These are phyloP conservation scores for Diutina neorugosa DNA, from an alignment of 1,139 yeast species.

Conservation along the genomic window DNA sequence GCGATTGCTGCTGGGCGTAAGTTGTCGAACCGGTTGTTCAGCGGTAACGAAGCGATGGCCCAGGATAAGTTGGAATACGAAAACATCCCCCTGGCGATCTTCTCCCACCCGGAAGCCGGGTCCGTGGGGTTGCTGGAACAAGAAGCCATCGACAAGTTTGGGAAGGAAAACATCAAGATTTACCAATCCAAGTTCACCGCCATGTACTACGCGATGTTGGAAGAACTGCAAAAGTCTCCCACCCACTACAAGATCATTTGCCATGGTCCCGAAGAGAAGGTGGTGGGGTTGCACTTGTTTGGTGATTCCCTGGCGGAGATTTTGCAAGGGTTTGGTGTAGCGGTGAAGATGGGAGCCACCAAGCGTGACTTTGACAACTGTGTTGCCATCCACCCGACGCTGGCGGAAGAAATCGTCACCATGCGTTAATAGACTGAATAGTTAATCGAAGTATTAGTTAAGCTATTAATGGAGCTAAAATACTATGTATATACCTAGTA, in stretches of 20 bases:
- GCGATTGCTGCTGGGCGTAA: conserved; percentile 98
- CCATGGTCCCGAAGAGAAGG: conserved; percentile 78
- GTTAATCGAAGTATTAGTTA: neutral
- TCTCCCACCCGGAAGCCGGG: conserved; percentile 97
- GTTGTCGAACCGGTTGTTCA: conserved; percentile 76
- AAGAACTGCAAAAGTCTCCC: conserved; percentile 59
- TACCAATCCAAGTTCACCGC: conserved; percentile 77
- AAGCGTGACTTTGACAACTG: conserved; percentile 88
- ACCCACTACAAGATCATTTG: conserved; percentile 76
- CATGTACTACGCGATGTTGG: conserved; percentile 86
- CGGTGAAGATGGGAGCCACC: conserved; percentile 96
- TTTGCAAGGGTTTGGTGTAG: conserved; percentile 96
- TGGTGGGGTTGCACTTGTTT: conserved; percentile 86
- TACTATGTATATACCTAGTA: no score
- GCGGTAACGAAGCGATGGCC: conserved; percentile 59
- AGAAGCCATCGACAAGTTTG: conserved; percentile 67
- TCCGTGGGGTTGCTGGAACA: conserved; percentile 77
- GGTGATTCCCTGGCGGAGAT: conserved; percentile 90
- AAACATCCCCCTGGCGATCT: conserved; percentile 83
- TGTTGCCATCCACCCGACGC: conserved; percentile 97
- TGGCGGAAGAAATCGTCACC: conserved; percentile 95
- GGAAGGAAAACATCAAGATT: conserved; percentile 67
- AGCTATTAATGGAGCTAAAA: no score
- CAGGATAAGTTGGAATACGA: conserved; percentile 67
- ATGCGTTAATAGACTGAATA: conserved; percentile 19